Base-by-base conservation (phyloP, 2,329 filamentous ascomycete species). In the Exserohilum turcica region DNA sequence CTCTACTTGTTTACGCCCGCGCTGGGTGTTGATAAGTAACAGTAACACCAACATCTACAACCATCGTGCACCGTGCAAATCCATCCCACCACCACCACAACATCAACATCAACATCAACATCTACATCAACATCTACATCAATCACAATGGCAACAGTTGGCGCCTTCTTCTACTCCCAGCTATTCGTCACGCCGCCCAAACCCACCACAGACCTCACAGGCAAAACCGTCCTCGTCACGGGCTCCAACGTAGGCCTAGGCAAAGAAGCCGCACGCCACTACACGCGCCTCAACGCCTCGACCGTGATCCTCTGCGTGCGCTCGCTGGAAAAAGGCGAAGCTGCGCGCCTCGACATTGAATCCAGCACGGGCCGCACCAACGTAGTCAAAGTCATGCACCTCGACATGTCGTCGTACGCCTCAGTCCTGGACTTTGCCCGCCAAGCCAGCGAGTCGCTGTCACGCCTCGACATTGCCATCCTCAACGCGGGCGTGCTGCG, bases 241-340 rank as follows among this genome's bases (percentile, higher is more conserved):
- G 80, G 80, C 36, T 73, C 77, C 2, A 82, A 82, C 48, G 66
- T 71, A 6, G 79, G 79, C 3, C 72, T 82, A 0, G 80, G 80
- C 12, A 70, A 75, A 38, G 78, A 82, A 65, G 76, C 79, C 5
- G 74, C 76, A 1, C 68, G 69, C 1, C 78, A 80, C 55, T 72
- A 79, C 36, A 72, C 76, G 0, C 60, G 65, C 0, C 70, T 80
- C 5, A 70, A 73, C 4, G 74, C 76, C 10, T 66, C 66, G 1
- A 76, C 72, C 21, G 67, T 82, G 21, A 79, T 82, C 48, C 66
- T 82, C 15, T 78, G 77, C 3, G 76, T 78, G 24, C 77, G 80
- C 24, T 75, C 60, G 21, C 15, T 68, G 6, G 63, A 70, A 18
- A 80, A 80, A 52, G 79, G 79, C 40, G 73, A 81, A 57, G 70